Conservation (phyloP, 1,139 yeast species). For the Sugiyamaella castrensis region DNA sequence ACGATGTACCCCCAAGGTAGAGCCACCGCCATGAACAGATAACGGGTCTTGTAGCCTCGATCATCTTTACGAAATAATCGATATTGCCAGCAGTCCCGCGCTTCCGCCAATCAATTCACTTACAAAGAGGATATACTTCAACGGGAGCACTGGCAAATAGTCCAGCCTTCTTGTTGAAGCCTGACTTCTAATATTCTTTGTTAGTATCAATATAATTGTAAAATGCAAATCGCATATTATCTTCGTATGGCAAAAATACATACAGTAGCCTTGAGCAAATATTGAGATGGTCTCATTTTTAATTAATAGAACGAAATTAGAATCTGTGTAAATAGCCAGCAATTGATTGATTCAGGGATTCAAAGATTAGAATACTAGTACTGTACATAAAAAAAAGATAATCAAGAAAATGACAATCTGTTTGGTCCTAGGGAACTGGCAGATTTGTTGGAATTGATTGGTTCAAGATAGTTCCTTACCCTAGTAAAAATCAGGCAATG, state of each 20-base stretch:
- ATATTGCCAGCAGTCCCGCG: no score
- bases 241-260: slow-evolving; percentile 16
- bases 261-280: slow-evolving; percentile 31
- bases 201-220: background rate
- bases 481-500: background rate
- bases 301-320: background rate
- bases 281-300: slow-evolving; percentile 30
- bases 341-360: background rate
- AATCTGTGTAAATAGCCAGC: background rate
- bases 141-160: slow-evolving; percentile 24
- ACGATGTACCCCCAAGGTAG: no score
- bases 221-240: no score
- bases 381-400: background rate
- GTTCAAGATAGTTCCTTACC: background rate
- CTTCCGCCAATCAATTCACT: slow-evolving; percentile 21
- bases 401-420: background rate
- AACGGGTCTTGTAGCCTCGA: no score
- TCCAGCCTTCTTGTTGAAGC: slow-evolving; percentile 20
- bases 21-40: no score
- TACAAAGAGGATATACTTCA: slow-evolving; percentile 35
- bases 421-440: slow-evolving; percentile 10
- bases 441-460: slow-evolving; percentile 4
- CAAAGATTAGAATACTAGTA: no score
- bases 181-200: slow-evolving; percentile 11
- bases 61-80: no score